These are phyloP conservation scores for Kodamaea lidongshanica DNA, from an alignment of 805 yeast species.

Conservation along the genomic window DNA sequence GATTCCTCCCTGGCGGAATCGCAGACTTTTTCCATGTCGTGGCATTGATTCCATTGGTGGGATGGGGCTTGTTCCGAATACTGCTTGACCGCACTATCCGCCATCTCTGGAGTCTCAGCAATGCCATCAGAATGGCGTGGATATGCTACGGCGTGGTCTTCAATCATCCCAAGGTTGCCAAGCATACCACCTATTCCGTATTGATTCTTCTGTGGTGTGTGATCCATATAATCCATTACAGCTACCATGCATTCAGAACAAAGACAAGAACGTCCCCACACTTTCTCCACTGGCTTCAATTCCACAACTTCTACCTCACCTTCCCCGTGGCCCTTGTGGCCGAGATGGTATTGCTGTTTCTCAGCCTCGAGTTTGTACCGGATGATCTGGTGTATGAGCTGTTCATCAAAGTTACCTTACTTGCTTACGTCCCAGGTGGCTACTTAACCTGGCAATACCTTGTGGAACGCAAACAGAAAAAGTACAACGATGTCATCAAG, in stretches of 20 bases:
- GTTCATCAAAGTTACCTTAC: conserved; percentile 20
- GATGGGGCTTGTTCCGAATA: conserved; percentile 5
- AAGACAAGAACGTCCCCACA: conserved; percentile 32
- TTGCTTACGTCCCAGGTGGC: conserved; percentile 31
- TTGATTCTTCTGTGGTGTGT: conserved; percentile 34
- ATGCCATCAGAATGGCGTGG: conserved; percentile 30
- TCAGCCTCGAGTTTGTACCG: conserved; percentile 29
- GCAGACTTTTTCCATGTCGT: conserved; percentile 55
- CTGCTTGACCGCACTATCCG: conserved; percentile 5
- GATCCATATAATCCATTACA: conserved; percentile 25
- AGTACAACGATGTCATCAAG: conserved; percentile 18
- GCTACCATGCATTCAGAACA: conserved; percentile 30
- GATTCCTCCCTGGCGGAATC: conserved; percentile 64
- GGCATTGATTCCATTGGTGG: conserved; percentile 27
- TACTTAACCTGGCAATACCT: conserved; percentile 32
- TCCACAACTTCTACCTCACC: conserved; percentile 27
- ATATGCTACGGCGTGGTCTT: conserved; percentile 37
- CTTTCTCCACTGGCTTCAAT: conserved; percentile 32
- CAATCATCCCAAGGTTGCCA: conserved; percentile 37
- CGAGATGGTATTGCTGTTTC: conserved; percentile 31
- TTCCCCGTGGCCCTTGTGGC: conserved; percentile 28
- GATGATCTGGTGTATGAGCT: conserved; percentile 18
- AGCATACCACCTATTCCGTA: conserved; percentile 35
- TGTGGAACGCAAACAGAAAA: conserved; percentile 13
- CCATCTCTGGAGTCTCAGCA: conserved; percentile 25